A percentile compares a stretch with the other conserved stretches of the same genome.
Evolutionary conservation across 2,329 filamentous ascomycete genomes (phyloP).

Genomic region (Mollisia scopiformis): DNA sequence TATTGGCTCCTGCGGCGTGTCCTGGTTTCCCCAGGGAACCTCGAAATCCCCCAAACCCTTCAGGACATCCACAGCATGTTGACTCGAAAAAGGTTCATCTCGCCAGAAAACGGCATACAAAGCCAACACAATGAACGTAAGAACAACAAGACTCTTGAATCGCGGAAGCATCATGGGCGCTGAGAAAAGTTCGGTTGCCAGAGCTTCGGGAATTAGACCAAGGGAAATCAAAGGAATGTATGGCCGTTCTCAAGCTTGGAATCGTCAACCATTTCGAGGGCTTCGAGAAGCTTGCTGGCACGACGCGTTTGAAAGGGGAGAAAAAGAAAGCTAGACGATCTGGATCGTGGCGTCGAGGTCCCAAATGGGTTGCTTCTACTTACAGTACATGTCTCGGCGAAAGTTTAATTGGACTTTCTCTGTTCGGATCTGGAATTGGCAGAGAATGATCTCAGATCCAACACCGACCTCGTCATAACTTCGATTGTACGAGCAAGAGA

Average conservation of each 20-base stretch:
- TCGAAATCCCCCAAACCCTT: slow-evolving; percentile 9
- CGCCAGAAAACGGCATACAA: slow-evolving; percentile 18
- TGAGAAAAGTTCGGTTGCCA: not conserved
- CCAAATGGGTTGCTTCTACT: not conserved
- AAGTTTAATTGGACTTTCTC: not conserved
- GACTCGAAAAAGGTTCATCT: slow-evolving; percentile 10
- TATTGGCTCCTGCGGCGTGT: not conserved
- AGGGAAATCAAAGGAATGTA: not conserved
- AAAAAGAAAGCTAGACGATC: not conserved
- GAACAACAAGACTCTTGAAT: slow-evolving; percentile 9
- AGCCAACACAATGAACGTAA: slow-evolving; percentile 16
- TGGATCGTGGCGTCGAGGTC: not conserved
- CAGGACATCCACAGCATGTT: slow-evolving; percentile 16
- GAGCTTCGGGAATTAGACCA: not conserved
- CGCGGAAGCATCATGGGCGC: slow-evolving; percentile 16
- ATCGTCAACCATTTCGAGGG: not conserved
- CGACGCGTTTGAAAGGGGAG: not conserved
- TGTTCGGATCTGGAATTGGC: not conserved
- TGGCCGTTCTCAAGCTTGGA: not conserved
- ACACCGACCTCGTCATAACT: not conserved
- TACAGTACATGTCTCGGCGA: not conserved
- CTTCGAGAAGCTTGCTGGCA: not conserved
- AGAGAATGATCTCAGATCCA: not conserved
- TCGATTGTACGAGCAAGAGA: no score
- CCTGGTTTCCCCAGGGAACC: not conserved